Evolutionary conservation across 2,329 filamentous ascomycete genomes (phyloP), one percentile per base, ranked within the genome.

Genomic region (Colletotrichum nymphaeae): DNA sequence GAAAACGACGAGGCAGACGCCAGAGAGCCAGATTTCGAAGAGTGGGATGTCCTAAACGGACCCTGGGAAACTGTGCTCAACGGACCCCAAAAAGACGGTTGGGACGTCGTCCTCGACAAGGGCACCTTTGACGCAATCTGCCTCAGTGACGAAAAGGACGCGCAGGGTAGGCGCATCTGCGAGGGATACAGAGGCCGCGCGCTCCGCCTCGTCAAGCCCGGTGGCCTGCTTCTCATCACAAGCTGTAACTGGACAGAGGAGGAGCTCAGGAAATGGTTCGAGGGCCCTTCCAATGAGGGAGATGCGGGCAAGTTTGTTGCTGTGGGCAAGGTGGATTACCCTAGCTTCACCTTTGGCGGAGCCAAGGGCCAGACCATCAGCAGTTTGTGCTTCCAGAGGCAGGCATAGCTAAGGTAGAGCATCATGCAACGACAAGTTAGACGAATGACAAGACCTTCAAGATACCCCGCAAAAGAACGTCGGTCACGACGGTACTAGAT

Each of bases 161-260:
- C 84, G 65, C 80, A 82, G 16, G 91, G 89, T 0, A 85, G 89
- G 49, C 88, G 93, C 67, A 86, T 93, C 14, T 93, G 91, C 80
- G 94, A 97, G 81, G 88, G 88, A 4, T 99, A 99, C 84, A 89
- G 90, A 60, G 87, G 88, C 59, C 90, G 91, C 65, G 92, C 96
- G 37, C 85, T 92, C 74, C 84, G 83, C 32, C 86, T 98, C 75
- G 88, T 98, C 64, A 91, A 90, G 77, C 84, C 83, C 1, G 93
- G 92, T 1, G 94, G 94, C 0, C 86, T 94, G 28, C 89, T 98
- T 77, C 83, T 98, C 73, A 90, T 99, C 67, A 98, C 97, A 67
- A 98, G 95, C 83, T 99, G 97, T 82, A 99, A 99, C 84, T 99
- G 97, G 97, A 98, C 96, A 1, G 95, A 97, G 85, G 89, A 91